Percentiles rank a stretch among this genome's conserved stretches.
These are phyloP conservation scores for Cladosporium sp. DNA, from an alignment of 2,329 filamentous ascomycete species.

Conservation along the genomic window DNA sequence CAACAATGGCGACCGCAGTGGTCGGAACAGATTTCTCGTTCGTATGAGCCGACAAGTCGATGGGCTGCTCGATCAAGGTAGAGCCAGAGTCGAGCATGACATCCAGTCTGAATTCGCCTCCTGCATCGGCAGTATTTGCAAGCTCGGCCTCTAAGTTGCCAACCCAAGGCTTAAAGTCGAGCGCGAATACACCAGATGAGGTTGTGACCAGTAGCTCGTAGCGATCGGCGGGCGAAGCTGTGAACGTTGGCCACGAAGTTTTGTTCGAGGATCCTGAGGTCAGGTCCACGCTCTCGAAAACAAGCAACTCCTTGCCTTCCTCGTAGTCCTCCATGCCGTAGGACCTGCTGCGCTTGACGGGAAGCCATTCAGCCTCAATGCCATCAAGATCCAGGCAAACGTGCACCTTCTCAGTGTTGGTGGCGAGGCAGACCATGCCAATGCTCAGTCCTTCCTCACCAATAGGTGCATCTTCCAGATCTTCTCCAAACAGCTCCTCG, in stretches of 20 bases:
- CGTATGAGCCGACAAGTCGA: constrained; percentile 41
- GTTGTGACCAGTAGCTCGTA: constrained; percentile 62
- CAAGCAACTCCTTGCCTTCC: constrained; percentile 32
- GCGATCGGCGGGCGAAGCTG: constrained; percentile 54
- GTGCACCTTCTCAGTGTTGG: constrained; percentile 56
- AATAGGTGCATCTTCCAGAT: constrained; percentile 46
- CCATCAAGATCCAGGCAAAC: constrained; percentile 63
- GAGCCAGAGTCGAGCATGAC: constrained; percentile 55
- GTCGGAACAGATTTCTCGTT: constrained; percentile 28
- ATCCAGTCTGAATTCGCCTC: constrained; percentile 57
- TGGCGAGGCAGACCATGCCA: constrained; percentile 59
- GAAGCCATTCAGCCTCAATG: constrained; percentile 64
- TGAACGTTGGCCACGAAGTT: constrained; percentile 55
- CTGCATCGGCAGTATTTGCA: constrained; percentile 50
- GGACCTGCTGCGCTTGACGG: constrained; percentile 38
- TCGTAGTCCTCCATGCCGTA: constrained; percentile 30
- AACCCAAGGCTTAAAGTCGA: constrained; percentile 60
- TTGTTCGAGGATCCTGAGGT: constrained; percentile 23
- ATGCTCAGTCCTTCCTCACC: constrained; percentile 53
- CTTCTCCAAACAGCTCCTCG: constrained; percentile 53
- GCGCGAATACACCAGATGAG: constrained; percentile 52
- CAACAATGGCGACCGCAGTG: constrained; percentile 55
- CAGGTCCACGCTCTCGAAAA: constrained; percentile 46
- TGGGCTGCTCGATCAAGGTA: constrained; percentile 50
- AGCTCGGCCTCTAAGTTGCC: constrained; percentile 58